Conservation (phyloP, 768 basidiomycete genomes). For the Auriscalpium vulgare region DNA sequence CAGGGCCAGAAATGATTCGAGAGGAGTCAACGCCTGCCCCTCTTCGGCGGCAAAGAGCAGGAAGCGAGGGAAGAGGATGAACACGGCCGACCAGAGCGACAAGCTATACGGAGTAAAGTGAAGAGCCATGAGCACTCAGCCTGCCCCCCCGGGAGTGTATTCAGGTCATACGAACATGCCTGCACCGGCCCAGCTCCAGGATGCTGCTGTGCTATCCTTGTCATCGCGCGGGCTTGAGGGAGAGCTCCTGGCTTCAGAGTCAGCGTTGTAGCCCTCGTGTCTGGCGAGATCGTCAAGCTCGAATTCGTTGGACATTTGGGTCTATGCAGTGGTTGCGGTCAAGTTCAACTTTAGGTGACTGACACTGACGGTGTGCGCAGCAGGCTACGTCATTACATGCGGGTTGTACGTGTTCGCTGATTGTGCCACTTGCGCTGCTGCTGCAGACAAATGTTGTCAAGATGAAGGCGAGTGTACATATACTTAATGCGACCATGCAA, state of each 20-base stretch:
- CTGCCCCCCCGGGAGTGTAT: neutral
- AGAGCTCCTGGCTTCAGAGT: neutral
- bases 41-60: constrained; percentile 47
- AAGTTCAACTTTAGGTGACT: no score
- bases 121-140: neutral
- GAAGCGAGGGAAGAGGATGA: constrained; percentile 50
- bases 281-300: constrained; percentile 33
- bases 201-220: constrained; percentile 4
- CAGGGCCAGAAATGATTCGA: constrained; percentile 63
- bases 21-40: constrained; percentile 46
- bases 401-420: neutral
- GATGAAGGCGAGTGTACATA: neutral
- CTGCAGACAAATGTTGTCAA: no score
- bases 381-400: neutral
- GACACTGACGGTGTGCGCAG: neutral
- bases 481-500: neutral
- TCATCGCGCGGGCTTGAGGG: neutral
- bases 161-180: constrained; percentile 10
- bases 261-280: neutral
- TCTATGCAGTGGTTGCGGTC: no score
- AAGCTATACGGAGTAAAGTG: constrained; percentile 12
- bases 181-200: constrained; percentile 12
- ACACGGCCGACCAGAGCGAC: constrained; percentile 16
- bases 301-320: constrained; percentile 25
- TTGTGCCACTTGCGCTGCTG: neutral